These are phyloP conservation scores for Bjerkandera adusta DNA, from an alignment of 1,284 basidiomycete genomes.

Conservation along the genomic window DNA sequence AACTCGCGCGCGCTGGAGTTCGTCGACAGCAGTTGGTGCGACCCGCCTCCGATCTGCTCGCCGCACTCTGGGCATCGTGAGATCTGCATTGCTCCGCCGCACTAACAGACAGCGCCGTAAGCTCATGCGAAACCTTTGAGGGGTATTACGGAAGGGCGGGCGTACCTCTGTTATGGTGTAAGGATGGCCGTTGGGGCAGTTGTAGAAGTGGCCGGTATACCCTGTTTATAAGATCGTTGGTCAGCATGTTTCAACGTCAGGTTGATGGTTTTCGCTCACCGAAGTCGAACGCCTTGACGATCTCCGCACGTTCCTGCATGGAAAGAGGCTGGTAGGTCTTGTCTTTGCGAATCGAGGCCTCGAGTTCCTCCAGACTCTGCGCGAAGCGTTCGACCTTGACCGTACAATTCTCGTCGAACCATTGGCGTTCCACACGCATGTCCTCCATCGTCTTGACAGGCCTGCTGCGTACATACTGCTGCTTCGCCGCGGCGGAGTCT, in stretches of 20 bases:
- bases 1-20: slow-evolving; percentile 44
- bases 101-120: slow-evolving; percentile 32
- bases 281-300: slow-evolving; percentile 47
- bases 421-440: slow-evolving; percentile 25
- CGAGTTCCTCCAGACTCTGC: slow-evolving; percentile 31
- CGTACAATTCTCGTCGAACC: slow-evolving; percentile 34
- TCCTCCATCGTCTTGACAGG: slow-evolving; percentile 18
- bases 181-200: slow-evolving; percentile 22
- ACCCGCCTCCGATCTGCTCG: slow-evolving; percentile 44
- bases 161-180: slow-evolving; percentile 23
- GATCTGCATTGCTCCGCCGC: slow-evolving; percentile 48
- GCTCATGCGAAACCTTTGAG: background rate
- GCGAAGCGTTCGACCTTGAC: slow-evolving; percentile 28
- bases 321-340: slow-evolving; percentile 41
- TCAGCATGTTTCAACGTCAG: slow-evolving; percentile 1
- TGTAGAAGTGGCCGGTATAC: slow-evolving; percentile 40
- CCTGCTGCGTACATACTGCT: slow-evolving; percentile 20
- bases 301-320: slow-evolving; percentile 42
- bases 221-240: slow-evolving; percentile 23
- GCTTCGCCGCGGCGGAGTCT: background rate
- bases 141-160: background rate
- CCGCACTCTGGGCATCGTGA: slow-evolving; percentile 52
- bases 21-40: slow-evolving; percentile 34
- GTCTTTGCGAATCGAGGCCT: slow-evolving; percentile 27
- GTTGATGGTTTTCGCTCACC: slow-evolving; percentile 32